A percentile compares a stretch with the other conserved stretches of the same genome.
phyloP scores from a whole-genome alignment of 2,329 filamentous ascomycete species.

The Fusarium sp. region DNA sequence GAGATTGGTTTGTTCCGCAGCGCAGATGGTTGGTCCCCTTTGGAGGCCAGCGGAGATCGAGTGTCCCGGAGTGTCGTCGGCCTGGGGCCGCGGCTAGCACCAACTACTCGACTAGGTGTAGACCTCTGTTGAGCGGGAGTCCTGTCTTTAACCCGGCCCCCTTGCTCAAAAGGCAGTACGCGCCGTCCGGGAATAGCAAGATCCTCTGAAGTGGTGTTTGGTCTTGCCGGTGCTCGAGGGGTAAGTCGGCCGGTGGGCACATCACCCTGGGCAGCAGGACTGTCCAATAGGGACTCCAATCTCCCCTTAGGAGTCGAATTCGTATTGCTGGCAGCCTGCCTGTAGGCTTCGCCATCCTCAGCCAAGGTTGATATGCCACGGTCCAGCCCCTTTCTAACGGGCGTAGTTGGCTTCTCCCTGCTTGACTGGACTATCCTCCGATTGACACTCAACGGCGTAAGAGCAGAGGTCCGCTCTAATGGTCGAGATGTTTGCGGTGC shows the following conservation, averaged over 20 bases:
- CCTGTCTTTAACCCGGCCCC: slow-evolving; percentile 20
- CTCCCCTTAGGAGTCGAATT: slow-evolving; percentile 42
- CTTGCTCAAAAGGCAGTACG: slow-evolving; percentile 51
- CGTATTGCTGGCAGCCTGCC: slow-evolving; percentile 16
- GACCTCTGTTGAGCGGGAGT: slow-evolving; percentile 19
- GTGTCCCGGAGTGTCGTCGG: slow-evolving; percentile 14
- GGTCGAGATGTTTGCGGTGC: slow-evolving; percentile 33
- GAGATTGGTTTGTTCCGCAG: slow-evolving; percentile 67
- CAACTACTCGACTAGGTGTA: slow-evolving; percentile 10
- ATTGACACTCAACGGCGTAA: slow-evolving; percentile 53
- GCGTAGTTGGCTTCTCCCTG: slow-evolving; percentile 33
- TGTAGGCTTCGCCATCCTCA: slow-evolving; percentile 57
- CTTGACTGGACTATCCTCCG: slow-evolving; percentile 38
- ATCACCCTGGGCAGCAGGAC: slow-evolving; percentile 36
- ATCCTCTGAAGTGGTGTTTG: slow-evolving; percentile 32
- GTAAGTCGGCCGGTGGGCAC: slow-evolving; percentile 41
- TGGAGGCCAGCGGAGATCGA: slow-evolving; percentile 27
- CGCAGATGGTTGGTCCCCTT: slow-evolving; percentile 45
- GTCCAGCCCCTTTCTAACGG: slow-evolving; percentile 41
- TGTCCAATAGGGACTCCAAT: slow-evolving; percentile 49
- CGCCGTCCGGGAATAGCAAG: slow-evolving; percentile 52
- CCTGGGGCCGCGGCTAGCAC: slow-evolving; percentile 14
- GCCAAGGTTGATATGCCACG: slow-evolving; percentile 56
- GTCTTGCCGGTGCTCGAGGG: slow-evolving; percentile 35
- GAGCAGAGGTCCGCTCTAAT: slow-evolving; percentile 40